A percentile compares a stretch with the other conserved stretches of the same genome.
These are phyloP conservation scores for Paramecium primaurelia DNA, from an alignment of 73 alveolate species.

Conservation along the genomic window DNA sequence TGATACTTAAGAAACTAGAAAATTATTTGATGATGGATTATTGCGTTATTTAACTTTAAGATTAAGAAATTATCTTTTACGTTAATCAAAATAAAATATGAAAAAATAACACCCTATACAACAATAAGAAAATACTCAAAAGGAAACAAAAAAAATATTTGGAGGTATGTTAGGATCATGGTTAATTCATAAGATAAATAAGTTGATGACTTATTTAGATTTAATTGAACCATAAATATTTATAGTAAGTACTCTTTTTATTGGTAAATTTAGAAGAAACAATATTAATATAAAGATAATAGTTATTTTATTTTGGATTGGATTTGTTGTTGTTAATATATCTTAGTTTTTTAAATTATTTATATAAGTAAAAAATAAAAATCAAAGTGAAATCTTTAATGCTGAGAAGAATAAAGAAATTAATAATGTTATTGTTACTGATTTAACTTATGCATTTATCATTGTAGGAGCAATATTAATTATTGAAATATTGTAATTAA, in stretches of 20 bases:
- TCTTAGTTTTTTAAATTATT: background rate
- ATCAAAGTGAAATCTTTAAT: background rate
- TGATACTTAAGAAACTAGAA: conserved; percentile 1
- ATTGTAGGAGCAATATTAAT: background rate
- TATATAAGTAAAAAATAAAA: background rate
- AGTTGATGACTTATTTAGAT: background rate
- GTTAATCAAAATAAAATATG: background rate
- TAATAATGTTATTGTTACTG: background rate
- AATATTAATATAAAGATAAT: background rate
- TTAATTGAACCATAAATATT: background rate
- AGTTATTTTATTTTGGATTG: background rate
- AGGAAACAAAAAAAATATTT: background rate
- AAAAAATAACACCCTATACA: background rate
- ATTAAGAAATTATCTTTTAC: background rate
- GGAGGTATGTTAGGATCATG: conserved; percentile 5
- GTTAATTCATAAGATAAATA: background rate
- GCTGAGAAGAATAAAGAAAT: background rate
- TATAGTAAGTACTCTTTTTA: background rate
- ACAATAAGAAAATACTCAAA: background rate
- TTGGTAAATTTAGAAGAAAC: conserved; percentile 1
- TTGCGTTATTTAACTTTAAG: background rate
- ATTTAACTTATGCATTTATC: background rate
- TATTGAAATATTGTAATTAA: background rate
- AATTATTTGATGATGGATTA: conserved; percentile 24
- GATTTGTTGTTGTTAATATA: background rate